These are phyloP conservation scores for Straminergon stramineum DNA, from an alignment of 225 moss, liverwort and hornwort genomes.

Conservation along the genomic window DNA sequence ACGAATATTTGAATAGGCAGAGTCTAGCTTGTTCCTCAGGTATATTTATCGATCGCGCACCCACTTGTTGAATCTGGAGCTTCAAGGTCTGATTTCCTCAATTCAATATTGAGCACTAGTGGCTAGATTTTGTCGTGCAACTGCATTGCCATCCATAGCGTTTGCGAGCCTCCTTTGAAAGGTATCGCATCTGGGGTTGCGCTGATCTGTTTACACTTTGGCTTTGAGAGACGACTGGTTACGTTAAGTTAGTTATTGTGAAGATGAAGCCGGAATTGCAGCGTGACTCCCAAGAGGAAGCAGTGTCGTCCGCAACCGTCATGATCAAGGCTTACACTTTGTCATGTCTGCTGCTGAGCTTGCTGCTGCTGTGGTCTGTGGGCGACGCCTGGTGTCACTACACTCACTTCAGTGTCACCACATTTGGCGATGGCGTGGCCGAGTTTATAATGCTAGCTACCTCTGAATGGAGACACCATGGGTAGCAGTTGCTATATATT, in stretches of 20 bases:
- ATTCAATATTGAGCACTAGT: background rate
- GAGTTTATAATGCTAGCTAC: background rate
- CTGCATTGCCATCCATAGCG: background rate
- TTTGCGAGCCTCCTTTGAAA: background rate
- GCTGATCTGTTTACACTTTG: background rate
- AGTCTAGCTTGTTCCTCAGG: background rate
- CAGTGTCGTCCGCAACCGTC: background rate
- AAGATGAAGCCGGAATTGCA: background rate
- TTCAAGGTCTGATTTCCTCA: background rate
- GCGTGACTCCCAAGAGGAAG: background rate
- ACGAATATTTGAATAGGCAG: background rate
- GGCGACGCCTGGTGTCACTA: conserved; percentile 17
- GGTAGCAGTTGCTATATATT: background rate
- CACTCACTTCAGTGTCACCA: background rate
- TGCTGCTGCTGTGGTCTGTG: conserved; percentile 10
- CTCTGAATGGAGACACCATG: background rate
- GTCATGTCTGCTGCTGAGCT: conserved; percentile 15
- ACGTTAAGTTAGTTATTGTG: background rate
- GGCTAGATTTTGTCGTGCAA: background rate
- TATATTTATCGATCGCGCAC: background rate
- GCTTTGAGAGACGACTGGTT: background rate
- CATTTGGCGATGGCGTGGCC: background rate
- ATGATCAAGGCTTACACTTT: conserved; percentile 9
- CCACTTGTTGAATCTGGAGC: background rate
- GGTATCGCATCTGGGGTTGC: background rate